phyloP scores from a whole-genome alignment of 805 yeast genomes.

The Ogataea pilisensis region DNA sequence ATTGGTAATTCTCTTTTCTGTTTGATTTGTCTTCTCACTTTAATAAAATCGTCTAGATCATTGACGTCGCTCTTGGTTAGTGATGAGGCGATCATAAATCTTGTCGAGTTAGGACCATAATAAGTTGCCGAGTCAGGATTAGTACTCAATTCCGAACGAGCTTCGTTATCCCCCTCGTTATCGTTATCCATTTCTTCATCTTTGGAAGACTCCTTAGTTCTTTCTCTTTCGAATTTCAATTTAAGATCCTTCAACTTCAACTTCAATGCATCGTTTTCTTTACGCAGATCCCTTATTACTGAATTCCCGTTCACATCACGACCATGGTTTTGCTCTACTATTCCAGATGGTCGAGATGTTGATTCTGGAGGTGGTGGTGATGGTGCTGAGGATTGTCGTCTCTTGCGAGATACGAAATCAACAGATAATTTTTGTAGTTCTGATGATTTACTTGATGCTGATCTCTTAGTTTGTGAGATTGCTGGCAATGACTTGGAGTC shows the following conservation, averaged over 20 bases:
- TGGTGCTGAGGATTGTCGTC: background rate
- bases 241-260: constrained; percentile 25
- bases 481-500: background rate
- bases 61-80: constrained; percentile 23
- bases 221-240: constrained; percentile 19
- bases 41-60: constrained; percentile 27
- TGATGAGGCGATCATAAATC: constrained; percentile 40
- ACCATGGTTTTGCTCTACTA: background rate
- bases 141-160: background rate
- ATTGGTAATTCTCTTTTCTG: constrained; percentile 28
- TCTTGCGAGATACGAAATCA: no score
- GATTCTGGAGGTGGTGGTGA: background rate
- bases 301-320: background rate
- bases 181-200: constrained; percentile 7
- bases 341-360: background rate
- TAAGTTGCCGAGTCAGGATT: constrained; percentile 35
- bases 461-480: background rate
- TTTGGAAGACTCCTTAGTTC: constrained; percentile 10
- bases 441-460: background rate
- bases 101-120: constrained; percentile 49
- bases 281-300: constrained; percentile 11
- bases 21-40: constrained; percentile 27
- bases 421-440: no score
- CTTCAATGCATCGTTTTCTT: constrained; percentile 29
- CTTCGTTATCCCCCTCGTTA: constrained; percentile 2